Conservation (phyloP, 1,284 basidiomycete species). For the Rhodotorula sp. region DNA sequence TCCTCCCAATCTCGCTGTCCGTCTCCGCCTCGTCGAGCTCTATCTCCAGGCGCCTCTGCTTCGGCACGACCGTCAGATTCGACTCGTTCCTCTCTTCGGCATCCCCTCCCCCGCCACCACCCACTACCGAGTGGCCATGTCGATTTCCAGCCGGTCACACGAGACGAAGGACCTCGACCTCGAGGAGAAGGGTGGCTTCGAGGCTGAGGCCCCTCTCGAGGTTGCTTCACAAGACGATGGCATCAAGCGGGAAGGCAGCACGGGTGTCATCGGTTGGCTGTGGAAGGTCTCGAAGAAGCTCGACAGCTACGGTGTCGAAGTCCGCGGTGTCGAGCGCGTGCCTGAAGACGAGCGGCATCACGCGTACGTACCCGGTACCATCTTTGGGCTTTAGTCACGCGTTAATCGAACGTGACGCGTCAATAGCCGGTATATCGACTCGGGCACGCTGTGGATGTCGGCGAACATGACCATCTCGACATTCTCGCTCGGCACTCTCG, state of each 20-base stretch:
- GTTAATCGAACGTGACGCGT: background rate
- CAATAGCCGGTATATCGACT: slow-evolving; percentile 19
- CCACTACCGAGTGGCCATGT: background rate
- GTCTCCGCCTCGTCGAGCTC: background rate
- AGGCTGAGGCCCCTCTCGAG: background rate
- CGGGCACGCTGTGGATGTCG: slow-evolving; percentile 24
- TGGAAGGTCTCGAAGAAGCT: slow-evolving; percentile 33
- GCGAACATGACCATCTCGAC: slow-evolving; percentile 51
- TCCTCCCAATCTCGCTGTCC: background rate
- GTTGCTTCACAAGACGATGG: slow-evolving; percentile 30
- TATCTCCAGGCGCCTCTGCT: background rate
- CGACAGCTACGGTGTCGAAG: slow-evolving; percentile 39
- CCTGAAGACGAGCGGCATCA: slow-evolving; percentile 32
- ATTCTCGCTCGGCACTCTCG: slow-evolving; percentile 71
- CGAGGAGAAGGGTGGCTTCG: slow-evolving; percentile 19
- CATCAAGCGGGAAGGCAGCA: slow-evolving; percentile 10
- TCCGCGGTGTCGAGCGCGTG: slow-evolving; percentile 38
- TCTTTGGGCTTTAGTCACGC: too few species aligned
- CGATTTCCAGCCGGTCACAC: slow-evolving; percentile 6
- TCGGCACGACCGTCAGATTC: background rate
- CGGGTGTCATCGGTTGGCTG: slow-evolving; percentile 8
- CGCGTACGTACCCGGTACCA: slow-evolving; percentile 8
- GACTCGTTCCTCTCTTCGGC: background rate
- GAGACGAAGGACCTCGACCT: slow-evolving; percentile 17
- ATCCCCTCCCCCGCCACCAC: background rate